These are phyloP conservation scores for Thyridium curvatum DNA, from an alignment of 2,329 filamentous ascomycete genomes.

Conservation along the genomic window DNA sequence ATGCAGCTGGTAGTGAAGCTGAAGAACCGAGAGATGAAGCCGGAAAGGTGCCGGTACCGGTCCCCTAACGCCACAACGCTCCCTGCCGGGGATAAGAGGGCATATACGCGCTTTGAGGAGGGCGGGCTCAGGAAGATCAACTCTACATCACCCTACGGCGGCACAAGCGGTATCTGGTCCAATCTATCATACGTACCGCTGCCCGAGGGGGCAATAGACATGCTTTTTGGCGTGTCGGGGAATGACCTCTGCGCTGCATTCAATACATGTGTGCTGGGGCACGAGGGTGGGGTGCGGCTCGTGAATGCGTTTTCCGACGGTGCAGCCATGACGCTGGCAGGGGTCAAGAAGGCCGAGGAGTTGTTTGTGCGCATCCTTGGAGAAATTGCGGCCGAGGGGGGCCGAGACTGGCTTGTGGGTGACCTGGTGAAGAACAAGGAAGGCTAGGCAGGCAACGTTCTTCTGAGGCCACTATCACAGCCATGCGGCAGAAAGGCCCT, in stretches of 20 bases:
- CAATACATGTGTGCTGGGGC: not conserved
- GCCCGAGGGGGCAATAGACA: not conserved
- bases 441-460: too few species aligned
- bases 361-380: too few species aligned
- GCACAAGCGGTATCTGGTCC: not conserved
- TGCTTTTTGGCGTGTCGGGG: not conserved
- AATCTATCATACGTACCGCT: not conserved
- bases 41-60: not conserved
- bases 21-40: not conserved
- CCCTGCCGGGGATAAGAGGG: not conserved
- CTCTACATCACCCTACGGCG: not conserved
- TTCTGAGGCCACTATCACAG: too few species aligned
- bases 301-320: not conserved
- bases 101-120: not conserved
- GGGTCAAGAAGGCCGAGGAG: not conserved
- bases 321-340: not conserved
- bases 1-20: too few species aligned
- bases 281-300: not conserved
- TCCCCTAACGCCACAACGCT: not conserved
- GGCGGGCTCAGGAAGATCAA: not conserved
- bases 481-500: too few species aligned
- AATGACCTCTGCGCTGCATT: not conserved
- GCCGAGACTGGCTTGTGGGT: too few species aligned
- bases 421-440: too few species aligned
- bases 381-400: too few species aligned